phyloP scores from a whole-genome alignment of 1,284 basidiomycete genomes.

The Puccinia polysora region DNA sequence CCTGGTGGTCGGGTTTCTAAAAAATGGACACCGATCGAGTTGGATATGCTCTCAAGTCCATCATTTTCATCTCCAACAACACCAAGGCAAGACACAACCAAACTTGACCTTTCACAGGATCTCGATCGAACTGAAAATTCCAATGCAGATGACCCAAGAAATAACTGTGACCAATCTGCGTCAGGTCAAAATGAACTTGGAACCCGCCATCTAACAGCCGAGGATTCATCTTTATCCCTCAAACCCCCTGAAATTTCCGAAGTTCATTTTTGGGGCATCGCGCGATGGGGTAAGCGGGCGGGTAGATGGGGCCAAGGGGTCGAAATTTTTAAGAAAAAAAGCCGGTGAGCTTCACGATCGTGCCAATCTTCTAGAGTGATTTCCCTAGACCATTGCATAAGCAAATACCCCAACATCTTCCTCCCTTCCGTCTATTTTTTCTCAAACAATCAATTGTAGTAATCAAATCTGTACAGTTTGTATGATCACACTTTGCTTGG shows the following conservation, averaged over 20 bases:
- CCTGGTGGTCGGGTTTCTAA: conserved; percentile 18
- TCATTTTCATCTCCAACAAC: neutral
- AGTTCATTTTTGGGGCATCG: conserved; percentile 27
- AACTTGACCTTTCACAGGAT: neutral
- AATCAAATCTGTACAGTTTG: too few relatives aligned
- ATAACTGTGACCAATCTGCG: too few relatives aligned
- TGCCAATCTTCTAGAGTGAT: too few relatives aligned
- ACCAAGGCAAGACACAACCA: neutral
- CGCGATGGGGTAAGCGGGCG: conserved; percentile 32
- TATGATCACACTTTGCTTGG: too few relatives aligned
- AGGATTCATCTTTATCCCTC: too few relatives aligned
- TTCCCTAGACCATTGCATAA: too few relatives aligned
- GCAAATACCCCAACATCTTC: too few relatives aligned
- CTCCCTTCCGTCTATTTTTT: too few relatives aligned
- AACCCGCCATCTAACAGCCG: too few relatives aligned
- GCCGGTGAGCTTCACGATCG: too few relatives aligned
- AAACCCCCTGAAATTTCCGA: conserved; percentile 12
- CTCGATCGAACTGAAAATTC: neutral
- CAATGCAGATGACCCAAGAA: neutral
- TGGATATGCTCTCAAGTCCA: neutral
- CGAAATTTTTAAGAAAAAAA: conserved; percentile 15
- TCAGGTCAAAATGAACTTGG: too few relatives aligned
- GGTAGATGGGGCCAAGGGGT: conserved; percentile 38
- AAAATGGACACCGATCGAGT: conserved; percentile 28
- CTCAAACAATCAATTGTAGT: too few relatives aligned